These are phyloP conservation scores for Santalum album DNA, from an alignment of 164 flowering plant species.

Conservation along the genomic window DNA sequence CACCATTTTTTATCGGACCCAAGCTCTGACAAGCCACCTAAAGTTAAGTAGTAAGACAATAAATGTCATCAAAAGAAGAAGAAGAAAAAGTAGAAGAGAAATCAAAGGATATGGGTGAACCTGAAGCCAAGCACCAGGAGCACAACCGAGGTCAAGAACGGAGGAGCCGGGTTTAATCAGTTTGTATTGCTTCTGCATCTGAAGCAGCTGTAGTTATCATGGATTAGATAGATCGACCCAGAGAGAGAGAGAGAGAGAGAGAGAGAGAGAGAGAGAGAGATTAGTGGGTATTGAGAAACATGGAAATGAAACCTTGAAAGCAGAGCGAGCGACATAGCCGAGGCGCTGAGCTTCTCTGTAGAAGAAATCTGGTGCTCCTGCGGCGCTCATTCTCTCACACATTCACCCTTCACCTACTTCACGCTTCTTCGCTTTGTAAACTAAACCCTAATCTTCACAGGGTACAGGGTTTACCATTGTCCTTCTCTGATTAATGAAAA, in stretches of 20 bases:
- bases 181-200: conserved; percentile 77
- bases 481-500: too few species aligned
- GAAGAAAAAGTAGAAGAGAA: background rate
- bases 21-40: conserved; percentile 95
- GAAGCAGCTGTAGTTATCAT: conserved; percentile 44
- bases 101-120: conserved; percentile 20
- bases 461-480: too few species aligned
- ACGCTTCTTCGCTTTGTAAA: conserved; percentile 1
- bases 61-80: background rate
- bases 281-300: background rate
- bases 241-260: background rate
- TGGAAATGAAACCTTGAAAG: conserved; percentile 63
- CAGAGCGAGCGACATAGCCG: conserved; percentile 93
- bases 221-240: background rate
- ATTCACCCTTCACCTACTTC: too few species aligned
- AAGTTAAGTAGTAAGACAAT: background rate
- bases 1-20: conserved; percentile 75
- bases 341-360: conserved; percentile 96
- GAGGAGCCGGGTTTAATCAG: conserved; percentile 75
- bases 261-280: conserved; percentile 4
- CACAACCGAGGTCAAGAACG: conserved; percentile 98
- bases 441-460: background rate
- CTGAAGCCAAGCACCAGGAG: conserved; percentile 99
- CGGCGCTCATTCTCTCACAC: conserved; percentile 42
- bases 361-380: conserved; percentile 83